Base-by-base conservation (phyloP, 169 alveolate species). In the Plasmodium billcollinsi region DNA sequence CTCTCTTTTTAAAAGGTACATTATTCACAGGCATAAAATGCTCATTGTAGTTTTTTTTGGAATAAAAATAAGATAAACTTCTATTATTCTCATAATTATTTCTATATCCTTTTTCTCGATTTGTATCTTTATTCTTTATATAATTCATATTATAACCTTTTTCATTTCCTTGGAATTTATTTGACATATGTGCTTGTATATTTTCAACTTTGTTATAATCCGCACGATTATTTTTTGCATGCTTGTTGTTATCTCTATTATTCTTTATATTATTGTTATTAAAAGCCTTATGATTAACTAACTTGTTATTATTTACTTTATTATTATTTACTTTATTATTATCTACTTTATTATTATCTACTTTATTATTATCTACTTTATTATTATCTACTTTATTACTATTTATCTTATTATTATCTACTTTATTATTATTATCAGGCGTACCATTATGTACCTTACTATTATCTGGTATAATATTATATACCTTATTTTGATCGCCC, bases 41-140 rank as follows among this genome's bases (percentile, higher is more conserved):
- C 18, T 61, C 26, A 18, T 74, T 74, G 24, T 43, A 24, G 26
- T 26, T 29, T 39, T 74, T 56, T 26, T n/a, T 50, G 14, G 88
- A 24, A 24, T 26, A 20, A 5, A 61, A 33, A 74, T 61, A 62
- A 20, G 71, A 62, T 18, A 11, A 39, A 14, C 20, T 20, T 0
- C 26, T 26, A 15, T 18, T 5, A 15, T 14, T 62, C 14, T 14
- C 15, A 62, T 62, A 15, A 62, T 7, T 62, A n/a, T 26, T 62
- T 62, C n/a, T 56, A 15, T 18, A 18, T 43, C 9, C 12, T 24
- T 47, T 29, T 71, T 14, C 62, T 52, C 45, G 50, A 39, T 45
- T 52, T 39, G 45, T 9, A 33, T 56, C 20, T 49, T 62, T 62
- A 14, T 43, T 74, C 20, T n/a, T 71, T 24, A 58, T 66, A 18